Base-by-base conservation (phyloP, 2,329 filamentous ascomycete species). In the Penicillium corylophilum region DNA sequence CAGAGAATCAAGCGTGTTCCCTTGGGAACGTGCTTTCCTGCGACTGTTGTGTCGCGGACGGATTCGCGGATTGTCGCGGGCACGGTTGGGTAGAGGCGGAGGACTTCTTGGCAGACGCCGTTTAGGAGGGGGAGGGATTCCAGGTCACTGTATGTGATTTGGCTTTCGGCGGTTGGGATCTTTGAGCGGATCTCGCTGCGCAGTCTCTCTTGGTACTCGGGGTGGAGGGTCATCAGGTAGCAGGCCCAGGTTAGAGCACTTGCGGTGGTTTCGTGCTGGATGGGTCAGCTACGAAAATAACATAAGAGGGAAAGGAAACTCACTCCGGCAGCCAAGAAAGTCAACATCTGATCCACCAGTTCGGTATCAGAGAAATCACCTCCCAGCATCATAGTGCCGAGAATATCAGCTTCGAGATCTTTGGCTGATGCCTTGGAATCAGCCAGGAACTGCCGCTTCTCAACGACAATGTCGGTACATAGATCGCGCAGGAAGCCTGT, bases 41-140 rank as follows among this genome's bases (percentile, higher is more conserved):
- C 77, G 46, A 96, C 82, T 0, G 77, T 83, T 1, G 71, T 74
- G 55, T 74, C 70, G 33, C 68, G 66, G 18, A 74, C 60, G 15
- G 73, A 61, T 59, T 73, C 67, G 12, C 74, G 74, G 48, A 70
- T 59, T 3, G 74, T 75, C 8, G 60, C 61, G 0, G 72, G 73
- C 2, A 75, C 73, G 0, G 73, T 70, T 5, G 72, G 72, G 51
- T 71, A 72, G 2, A 75, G 63, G 10, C 73, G 72, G 15, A 94
- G 80, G 8, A 86, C 81, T 72, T 95, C 90, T 64, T 82, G 85
- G 67, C 87, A 85, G 10, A 95, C 84, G 24, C 89, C 89, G 66
- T 89, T 85, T 39, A 93, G 82, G 64, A 91, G 91, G 3, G 87
- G 85, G 67, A 93, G 80, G 46, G 77, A 78, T 72, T 94, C 89